Conservation (phyloP, 768 basidiomycete species). For the Botryobasidium botryosum region DNA sequence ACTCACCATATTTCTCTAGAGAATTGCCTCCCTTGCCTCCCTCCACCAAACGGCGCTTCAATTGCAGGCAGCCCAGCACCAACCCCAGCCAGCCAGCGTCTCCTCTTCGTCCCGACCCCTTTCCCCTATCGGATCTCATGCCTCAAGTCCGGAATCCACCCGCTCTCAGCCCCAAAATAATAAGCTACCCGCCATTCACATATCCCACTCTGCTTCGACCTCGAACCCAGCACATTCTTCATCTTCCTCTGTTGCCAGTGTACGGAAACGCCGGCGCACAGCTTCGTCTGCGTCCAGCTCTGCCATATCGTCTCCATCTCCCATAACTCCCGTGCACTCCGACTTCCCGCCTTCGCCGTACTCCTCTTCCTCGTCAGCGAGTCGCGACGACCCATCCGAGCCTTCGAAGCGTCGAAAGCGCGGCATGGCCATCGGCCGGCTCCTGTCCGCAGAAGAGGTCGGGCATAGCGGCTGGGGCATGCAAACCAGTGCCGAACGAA, state of each 20-base stretch:
- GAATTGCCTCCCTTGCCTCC: slow-evolving; percentile 50
- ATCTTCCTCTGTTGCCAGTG: slow-evolving; percentile 1
- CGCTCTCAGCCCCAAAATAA: neutral
- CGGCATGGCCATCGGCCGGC: slow-evolving; percentile 66
- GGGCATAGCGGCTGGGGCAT: neutral
- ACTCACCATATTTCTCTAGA: slow-evolving; percentile 23
- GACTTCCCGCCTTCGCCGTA: slow-evolving; percentile 59
- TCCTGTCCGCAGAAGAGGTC: slow-evolving; percentile 31
- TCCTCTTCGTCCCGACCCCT: neutral
- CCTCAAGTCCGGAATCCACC: too few species aligned
- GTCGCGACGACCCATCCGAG: slow-evolving; percentile 26
- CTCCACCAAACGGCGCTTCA: slow-evolving; percentile 60
- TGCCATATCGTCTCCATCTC: slow-evolving; percentile 25
- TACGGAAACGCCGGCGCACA: slow-evolving; percentile 23
- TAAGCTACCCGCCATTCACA: neutral
- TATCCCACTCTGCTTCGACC: slow-evolving; percentile 1
- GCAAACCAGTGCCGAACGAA: neutral
- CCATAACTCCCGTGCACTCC: slow-evolving; percentile 20
- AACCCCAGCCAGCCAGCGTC: neutral
- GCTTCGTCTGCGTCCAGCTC: slow-evolving; percentile 47
- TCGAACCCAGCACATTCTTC: slow-evolving; percentile 6
- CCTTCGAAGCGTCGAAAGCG: slow-evolving; percentile 55
- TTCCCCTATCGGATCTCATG: too few species aligned
- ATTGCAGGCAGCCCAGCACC: slow-evolving; percentile 8
- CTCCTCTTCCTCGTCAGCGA: slow-evolving; percentile 35